These are phyloP conservation scores for Vicia villosa DNA, from an alignment of 306 rosid genomes.

Conservation along the genomic window DNA sequence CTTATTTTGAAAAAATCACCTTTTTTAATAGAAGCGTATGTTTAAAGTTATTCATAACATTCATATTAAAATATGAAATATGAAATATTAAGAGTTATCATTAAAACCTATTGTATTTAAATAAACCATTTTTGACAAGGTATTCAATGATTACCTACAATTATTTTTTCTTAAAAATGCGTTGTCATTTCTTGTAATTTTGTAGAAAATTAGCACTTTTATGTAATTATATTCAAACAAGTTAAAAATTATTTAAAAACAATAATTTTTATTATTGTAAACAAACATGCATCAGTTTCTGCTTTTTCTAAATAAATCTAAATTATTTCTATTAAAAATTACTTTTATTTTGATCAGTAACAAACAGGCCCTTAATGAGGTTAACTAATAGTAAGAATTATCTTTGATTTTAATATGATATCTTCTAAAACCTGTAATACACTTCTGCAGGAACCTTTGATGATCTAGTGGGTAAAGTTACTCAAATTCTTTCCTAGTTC, in stretches of 20 bases:
- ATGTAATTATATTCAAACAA: neutral
- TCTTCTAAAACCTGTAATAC: slow-evolving; percentile 39
- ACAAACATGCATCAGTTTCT: neutral
- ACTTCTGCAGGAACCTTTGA: slow-evolving; percentile 48
- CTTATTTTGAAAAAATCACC: neutral
- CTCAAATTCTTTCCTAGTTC: slow-evolving; percentile 39
- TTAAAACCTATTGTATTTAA: neutral
- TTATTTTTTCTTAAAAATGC: neutral
- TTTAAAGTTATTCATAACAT: neutral
- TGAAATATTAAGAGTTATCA: neutral
- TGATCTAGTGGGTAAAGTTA: slow-evolving; percentile 37
- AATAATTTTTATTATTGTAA: neutral
- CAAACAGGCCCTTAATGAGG: slow-evolving; percentile 12
- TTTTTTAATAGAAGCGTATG: neutral
- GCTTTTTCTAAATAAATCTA: neutral
- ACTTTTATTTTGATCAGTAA: neutral
- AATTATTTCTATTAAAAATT: neutral
- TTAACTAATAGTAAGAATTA: slow-evolving; percentile 14
- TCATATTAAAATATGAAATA: neutral
- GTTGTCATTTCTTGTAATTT: slow-evolving; percentile 3
- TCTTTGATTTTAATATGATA: slow-evolving; percentile 29
- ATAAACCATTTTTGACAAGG: neutral
- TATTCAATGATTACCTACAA: neutral
- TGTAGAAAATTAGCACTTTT: neutral
- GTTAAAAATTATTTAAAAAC: neutral